phyloP scores from a whole-genome alignment of 805 yeast species.

The Candida alai region DNA sequence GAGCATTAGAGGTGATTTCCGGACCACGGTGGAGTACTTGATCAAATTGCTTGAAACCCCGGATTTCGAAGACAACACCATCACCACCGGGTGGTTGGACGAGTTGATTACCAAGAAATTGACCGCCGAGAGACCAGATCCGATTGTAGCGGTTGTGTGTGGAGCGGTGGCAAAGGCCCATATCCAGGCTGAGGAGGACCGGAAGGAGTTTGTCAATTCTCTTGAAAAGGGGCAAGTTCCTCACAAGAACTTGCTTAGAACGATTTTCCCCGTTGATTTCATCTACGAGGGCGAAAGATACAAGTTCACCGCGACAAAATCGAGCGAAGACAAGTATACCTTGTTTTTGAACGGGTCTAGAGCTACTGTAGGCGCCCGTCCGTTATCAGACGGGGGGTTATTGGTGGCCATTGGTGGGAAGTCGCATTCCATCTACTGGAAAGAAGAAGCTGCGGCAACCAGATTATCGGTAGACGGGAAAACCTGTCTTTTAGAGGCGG shows the following conservation, averaged over 20 bases:
- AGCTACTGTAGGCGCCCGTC: conserved; percentile 79
- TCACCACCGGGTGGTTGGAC: conserved; percentile 99
- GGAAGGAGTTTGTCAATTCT: conserved; percentile 65
- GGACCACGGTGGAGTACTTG: conserved; percentile 96
- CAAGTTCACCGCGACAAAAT: conserved; percentile 93
- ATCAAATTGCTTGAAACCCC: conserved; percentile 94
- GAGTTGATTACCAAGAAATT: conserved; percentile 89
- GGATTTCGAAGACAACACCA: conserved; percentile 92
- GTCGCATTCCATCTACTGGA: conserved; percentile 95
- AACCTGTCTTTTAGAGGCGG: conserved; percentile 90
- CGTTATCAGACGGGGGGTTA: conserved; percentile 93
- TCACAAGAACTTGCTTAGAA: conserved; percentile 71
- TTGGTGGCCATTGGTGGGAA: conserved; percentile 85
- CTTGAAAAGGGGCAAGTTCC: conserved; percentile 96
- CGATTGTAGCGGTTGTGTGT: conserved; percentile 84
- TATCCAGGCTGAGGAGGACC: conserved; percentile 66
- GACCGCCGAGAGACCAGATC: conserved; percentile 97
- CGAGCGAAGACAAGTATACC: conserved; percentile 81
- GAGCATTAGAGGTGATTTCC: conserved; percentile 96
- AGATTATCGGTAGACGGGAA: conserved; percentile 92
- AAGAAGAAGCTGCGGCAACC: conserved; percentile 94
- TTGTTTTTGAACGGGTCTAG: conserved; percentile 92
- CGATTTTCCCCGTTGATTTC: conserved; percentile 89
- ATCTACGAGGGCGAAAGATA: conserved; percentile 91
- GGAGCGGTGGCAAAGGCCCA: conserved; percentile 98